These are phyloP conservation scores for Epithele typhae DNA, from an alignment of 768 basidiomycete genomes.

Conservation along the genomic window DNA sequence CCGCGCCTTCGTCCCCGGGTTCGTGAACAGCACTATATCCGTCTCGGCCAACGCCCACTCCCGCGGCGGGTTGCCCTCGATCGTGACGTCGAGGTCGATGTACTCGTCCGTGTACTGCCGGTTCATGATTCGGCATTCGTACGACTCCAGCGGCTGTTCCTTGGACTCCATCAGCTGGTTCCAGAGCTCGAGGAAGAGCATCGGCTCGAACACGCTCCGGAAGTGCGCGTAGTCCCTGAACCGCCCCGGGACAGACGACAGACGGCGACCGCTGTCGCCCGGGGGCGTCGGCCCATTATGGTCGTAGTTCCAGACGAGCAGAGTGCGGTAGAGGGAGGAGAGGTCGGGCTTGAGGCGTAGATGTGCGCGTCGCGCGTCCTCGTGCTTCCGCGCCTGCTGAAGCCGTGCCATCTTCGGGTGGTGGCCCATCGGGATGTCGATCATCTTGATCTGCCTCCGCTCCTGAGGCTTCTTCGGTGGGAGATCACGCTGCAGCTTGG, in stretches of 20 bases:
- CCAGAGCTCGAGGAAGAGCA: constrained; percentile 89
- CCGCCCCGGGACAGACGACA: constrained; percentile 51
- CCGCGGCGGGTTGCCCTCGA: constrained; percentile 53
- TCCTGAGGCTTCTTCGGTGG: constrained; percentile 43
- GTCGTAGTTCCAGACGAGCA: constrained; percentile 87
- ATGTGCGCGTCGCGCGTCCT: constrained; percentile 53
- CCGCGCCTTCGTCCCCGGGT: constrained; percentile 46
- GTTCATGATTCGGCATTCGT: constrained; percentile 60
- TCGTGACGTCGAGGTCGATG: constrained; percentile 69
- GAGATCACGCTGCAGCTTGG: constrained; percentile 57
- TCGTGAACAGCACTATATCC: constrained; percentile 78
- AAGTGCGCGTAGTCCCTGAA: constrained; percentile 71
- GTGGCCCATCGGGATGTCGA: constrained; percentile 46
- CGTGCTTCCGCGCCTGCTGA: constrained; percentile 33
- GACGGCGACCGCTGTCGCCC: constrained; percentile 29
- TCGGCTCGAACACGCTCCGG: constrained; percentile 71
- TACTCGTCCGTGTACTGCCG: constrained; percentile 78
- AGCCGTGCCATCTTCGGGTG: constrained; percentile 41
- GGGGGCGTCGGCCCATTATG: constrained; percentile 63
- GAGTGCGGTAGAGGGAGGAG: constrained; percentile 64
- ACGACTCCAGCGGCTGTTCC: constrained; percentile 51
- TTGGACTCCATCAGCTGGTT: constrained; percentile 78
- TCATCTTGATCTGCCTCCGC: constrained; percentile 58
- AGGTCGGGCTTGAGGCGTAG: constrained; percentile 82
- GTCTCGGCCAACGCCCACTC: constrained; percentile 78